Base-by-base conservation (phyloP, 371 early-diverging fungal species). In the Funneliformis caledonium region DNA sequence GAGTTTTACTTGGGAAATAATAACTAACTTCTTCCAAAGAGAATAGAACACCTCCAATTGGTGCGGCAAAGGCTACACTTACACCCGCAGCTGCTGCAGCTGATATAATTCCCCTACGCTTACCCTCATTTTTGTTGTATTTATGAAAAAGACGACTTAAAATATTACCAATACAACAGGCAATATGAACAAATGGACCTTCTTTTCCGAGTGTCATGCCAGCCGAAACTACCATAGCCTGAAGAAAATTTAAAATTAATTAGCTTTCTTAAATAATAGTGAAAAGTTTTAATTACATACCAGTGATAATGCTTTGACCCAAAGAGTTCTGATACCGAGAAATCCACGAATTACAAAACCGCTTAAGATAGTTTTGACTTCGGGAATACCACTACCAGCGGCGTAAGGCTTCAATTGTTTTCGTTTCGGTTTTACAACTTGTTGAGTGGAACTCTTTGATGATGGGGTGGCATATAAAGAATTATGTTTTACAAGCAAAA, bases 181-280 rank as follows among this genome's bases (percentile, higher is more conserved):
- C 93, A 81, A 98, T 91, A 84, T 97, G 98, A 50, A 98, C 97
- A 59, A 97, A 93, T 0, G 99, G 98, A 0, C 98, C 99, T 88
- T 98, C 97, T 84, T 96, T 96, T 48, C 99, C 99, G 9, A 95
- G 86, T 62, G 89, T 92, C 65, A 98, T 82, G 1, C 97, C 97
- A 6, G 96, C 93, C 0, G 94, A 91, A 9, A 95, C 96, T 1
- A 93, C 89, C 81, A 95, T 87, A 9, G 92, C 89, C 88, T 89
- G 72, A 10, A 42, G 47, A 47, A 33, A 26, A 72, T 19, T 42
- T 2, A 72, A 26, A 42, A 22, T 26, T 62, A 9, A 9, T n/a
- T 62, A 3, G 26, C 60, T 26, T 52, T 52, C 52, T 16, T 72
- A 72, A 19, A 47, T 22, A 31, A 72, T n/a, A 70, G 48, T 33